Percentiles rank a stretch among this genome's conserved stretches.
Evolutionary conservation across 164 flowering plant species (phyloP).

Genomic region (Berberis thunbergii): DNA sequence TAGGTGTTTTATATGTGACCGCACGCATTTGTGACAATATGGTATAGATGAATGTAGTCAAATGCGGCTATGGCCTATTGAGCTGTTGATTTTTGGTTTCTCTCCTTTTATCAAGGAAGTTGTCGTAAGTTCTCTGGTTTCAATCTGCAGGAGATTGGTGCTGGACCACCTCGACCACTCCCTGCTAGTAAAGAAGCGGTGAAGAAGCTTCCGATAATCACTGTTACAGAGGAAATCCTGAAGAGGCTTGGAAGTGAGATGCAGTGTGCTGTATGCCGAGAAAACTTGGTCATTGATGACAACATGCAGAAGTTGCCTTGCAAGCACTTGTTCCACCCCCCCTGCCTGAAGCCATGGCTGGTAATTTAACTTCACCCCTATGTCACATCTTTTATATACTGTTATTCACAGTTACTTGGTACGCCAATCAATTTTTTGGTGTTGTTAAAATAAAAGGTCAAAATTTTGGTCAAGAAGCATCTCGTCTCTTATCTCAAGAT

Average conservation of each 20-base stretch:
- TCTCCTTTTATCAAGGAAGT: too few relatives aligned
- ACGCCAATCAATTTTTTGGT: neutral
- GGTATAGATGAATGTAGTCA: too few relatives aligned
- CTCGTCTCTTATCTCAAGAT: too few relatives aligned
- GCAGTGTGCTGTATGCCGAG: conserved; percentile 78
- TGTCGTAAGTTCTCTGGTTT: too few relatives aligned
- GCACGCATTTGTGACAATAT: too few relatives aligned
- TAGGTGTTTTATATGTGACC: too few relatives aligned
- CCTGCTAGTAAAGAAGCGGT: conserved; percentile 92
- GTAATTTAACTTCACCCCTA: conserved; percentile 21
- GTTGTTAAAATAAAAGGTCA: neutral
- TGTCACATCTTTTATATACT: neutral
- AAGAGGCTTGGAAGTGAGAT: conserved; percentile 55
- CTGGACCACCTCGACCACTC: conserved; percentile 41
- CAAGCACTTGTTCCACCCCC: conserved; percentile 86
- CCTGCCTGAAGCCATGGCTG: conserved; percentile 95
- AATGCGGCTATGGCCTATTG: too few relatives aligned
- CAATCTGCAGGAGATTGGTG: conserved; percentile 15
- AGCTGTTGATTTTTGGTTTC: too few relatives aligned
- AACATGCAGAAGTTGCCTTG: conserved; percentile 93
- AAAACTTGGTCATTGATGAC: conserved; percentile 52
- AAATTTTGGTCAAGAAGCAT: too few relatives aligned
- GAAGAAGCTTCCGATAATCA: conserved; percentile 71
- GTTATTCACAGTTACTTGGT: neutral
- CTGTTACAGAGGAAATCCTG: conserved; percentile 52